Evolutionary conservation across 1,284 basidiomycete genomes (phyloP).

Genomic region (Papiliotrema nemorosa): DNA sequence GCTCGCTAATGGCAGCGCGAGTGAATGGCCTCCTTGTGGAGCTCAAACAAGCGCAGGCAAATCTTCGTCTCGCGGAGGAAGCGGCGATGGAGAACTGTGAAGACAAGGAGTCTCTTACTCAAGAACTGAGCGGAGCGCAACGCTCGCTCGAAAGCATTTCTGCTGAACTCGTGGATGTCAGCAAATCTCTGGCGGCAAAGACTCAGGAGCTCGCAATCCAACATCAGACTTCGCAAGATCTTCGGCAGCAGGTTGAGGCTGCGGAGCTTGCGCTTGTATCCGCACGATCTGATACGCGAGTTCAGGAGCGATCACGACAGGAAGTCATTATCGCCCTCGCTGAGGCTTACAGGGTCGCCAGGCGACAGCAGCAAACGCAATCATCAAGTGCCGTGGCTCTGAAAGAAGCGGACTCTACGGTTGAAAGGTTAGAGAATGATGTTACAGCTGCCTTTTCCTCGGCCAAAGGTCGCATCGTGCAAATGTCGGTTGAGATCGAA

Average conservation of each 20-base stretch:
- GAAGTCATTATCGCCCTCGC: conserved; percentile 3
- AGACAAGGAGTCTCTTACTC: conserved; percentile 6
- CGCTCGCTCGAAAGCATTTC: neutral
- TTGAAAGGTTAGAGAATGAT: neutral
- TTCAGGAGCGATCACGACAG: neutral
- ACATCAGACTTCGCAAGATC: neutral
- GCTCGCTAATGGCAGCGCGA: conserved; percentile 8
- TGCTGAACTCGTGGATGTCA: neutral
- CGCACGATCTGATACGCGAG: neutral
- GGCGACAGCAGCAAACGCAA: neutral
- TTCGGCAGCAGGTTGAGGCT: neutral
- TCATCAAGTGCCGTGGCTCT: neutral
- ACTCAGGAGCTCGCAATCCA: neutral
- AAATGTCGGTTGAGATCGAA: neutral
- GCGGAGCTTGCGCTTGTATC: neutral
- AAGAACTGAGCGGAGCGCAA: neutral
- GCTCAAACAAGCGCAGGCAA: conserved; percentile 16
- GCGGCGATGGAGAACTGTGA: conserved; percentile 17
- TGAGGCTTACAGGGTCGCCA: neutral
- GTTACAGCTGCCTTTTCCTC: neutral
- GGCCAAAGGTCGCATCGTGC: neutral
- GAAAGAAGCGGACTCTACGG: neutral
- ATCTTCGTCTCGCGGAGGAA: conserved; percentile 15
- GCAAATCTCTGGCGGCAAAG: neutral
- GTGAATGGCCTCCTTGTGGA: conserved; percentile 14